These are phyloP conservation scores for Linnemannia hyalina DNA, from an alignment of 192 early-diverging fungal genomes.

Conservation along the genomic window DNA sequence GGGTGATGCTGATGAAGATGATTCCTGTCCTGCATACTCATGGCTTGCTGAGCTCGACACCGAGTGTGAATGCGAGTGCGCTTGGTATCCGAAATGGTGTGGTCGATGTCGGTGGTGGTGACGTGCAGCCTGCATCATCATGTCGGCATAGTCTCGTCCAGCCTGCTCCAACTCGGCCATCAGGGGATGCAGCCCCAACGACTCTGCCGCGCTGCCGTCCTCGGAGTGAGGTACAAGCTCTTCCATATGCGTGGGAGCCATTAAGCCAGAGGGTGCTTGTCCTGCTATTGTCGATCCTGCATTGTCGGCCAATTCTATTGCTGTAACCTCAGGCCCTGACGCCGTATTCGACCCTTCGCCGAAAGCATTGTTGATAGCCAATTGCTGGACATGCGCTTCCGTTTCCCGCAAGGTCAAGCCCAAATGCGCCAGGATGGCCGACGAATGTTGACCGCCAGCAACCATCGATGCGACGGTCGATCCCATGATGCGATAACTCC, in stretches of 20 bases:
- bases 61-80: neutral
- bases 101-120: conserved; percentile 14
- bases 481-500: conserved; percentile 46
- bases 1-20: conserved; percentile 15
- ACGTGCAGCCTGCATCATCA: conserved; percentile 23
- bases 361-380: neutral
- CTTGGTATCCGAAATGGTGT: conserved; percentile 12
- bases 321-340: neutral
- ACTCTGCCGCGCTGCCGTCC: neutral
- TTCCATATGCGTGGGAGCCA: neutral
- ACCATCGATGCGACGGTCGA: conserved; percentile 42
- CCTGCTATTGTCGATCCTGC: neutral
- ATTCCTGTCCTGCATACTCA: neutral
- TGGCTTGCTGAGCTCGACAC: neutral
- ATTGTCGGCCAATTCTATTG: neutral
- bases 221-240: neutral
- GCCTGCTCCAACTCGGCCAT: conserved; percentile 31
- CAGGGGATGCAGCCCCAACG: conserved; percentile 13
- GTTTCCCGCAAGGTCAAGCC: conserved; percentile 28
- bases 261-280: neutral
- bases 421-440: conserved; percentile 37
- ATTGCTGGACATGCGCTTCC: conserved; percentile 14
- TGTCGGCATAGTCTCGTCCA: conserved; percentile 19
- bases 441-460: conserved; percentile 42
- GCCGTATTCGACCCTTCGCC: neutral